These are phyloP conservation scores for Metschnikowia colocasiae DNA, from an alignment of 805 yeast species.

Conservation along the genomic window DNA sequence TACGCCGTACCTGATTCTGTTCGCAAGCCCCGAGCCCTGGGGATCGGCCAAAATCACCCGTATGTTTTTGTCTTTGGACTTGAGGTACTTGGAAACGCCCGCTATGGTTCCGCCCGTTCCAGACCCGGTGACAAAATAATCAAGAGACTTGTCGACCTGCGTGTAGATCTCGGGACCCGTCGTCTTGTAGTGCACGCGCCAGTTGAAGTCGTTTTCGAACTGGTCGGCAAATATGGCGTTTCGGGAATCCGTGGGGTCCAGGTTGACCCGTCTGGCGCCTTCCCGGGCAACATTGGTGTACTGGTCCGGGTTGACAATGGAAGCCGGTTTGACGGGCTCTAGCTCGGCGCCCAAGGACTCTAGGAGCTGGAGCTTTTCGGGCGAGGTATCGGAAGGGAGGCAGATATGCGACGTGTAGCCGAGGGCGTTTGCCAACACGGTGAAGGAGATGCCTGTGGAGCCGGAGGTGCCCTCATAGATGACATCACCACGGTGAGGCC, in stretches of 20 bases:
- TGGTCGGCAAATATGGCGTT: conserved; percentile 90
- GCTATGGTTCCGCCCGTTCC: conserved; percentile 69
- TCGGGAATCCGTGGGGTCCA: conserved; percentile 32
- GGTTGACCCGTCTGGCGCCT: conserved; percentile 53
- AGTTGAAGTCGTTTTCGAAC: conserved; percentile 88
- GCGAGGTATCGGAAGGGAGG: conserved; percentile 88
- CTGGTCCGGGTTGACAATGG: conserved; percentile 89
- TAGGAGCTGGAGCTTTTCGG: conserved; percentile 72
- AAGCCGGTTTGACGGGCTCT: conserved; percentile 88
- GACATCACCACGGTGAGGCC: conserved; percentile 60
- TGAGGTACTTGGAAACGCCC: conserved; percentile 31
- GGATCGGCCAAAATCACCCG: conserved; percentile 83
- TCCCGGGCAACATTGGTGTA: conserved; percentile 83
- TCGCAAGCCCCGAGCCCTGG: conserved; percentile 89
- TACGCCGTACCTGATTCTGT: conserved; percentile 82
- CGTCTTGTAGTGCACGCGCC: conserved; percentile 75
- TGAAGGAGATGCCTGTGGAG: conserved; percentile 92
- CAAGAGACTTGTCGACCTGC: conserved; percentile 64
- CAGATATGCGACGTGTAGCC: conserved; percentile 94
- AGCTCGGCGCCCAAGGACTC: conserved; percentile 75
- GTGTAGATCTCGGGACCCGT: conserved; percentile 92
- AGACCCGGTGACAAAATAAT: conserved; percentile 82
- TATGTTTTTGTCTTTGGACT: conserved; percentile 41
- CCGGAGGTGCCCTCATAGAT: conserved; percentile 96
- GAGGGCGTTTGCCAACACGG: conserved; percentile 80